Conservation (phyloP, 305 asterid genomes). For the Fraxinus xanthoxyloides region DNA sequence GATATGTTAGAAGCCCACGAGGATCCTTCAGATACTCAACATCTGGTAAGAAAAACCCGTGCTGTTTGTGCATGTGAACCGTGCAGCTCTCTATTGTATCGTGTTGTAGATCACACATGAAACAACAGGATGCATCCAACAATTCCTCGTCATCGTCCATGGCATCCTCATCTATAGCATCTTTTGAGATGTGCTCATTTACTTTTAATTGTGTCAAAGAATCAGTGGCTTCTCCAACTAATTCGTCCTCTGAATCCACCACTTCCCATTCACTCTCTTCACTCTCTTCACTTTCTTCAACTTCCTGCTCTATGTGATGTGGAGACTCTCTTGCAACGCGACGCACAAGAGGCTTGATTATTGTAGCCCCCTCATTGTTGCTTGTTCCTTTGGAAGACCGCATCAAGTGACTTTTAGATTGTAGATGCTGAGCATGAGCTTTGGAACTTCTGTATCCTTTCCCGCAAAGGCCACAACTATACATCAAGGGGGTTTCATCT, state of each 20-base stretch:
- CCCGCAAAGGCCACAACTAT: slow-evolving; percentile 77
- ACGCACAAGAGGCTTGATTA: slow-evolving; percentile 63
- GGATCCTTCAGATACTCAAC: slow-evolving; percentile 93
- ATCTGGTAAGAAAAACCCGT: slow-evolving; percentile 93
- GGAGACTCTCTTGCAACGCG: slow-evolving; percentile 45
- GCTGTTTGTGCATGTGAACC: slow-evolving; percentile 95
- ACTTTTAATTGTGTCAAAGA: slow-evolving; percentile 48
- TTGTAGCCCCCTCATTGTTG: slow-evolving; percentile 43
- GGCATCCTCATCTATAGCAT: slow-evolving; percentile 56
- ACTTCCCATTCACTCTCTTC: slow-evolving; percentile 76
- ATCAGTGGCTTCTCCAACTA: slow-evolving; percentile 48
- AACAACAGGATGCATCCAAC: slow-evolving; percentile 76
- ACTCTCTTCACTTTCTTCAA: slow-evolving; percentile 41
- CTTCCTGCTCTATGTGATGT: slow-evolving; percentile 33
- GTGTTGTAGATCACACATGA: slow-evolving; percentile 82
- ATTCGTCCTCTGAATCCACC: slow-evolving; percentile 67
- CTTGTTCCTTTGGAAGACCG: slow-evolving; percentile 48
- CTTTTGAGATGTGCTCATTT: slow-evolving; percentile 35
- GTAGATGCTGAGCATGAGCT: slow-evolving; percentile 88
- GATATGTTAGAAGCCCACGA: slow-evolving; percentile 80
- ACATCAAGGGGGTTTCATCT: slow-evolving; percentile 71
- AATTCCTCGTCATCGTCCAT: slow-evolving; percentile 37
- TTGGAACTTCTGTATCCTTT: slow-evolving; percentile 83
- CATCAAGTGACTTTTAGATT: slow-evolving; percentile 70
- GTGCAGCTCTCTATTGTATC: slow-evolving; percentile 72